A percentile compares a stretch with the other conserved stretches of the same genome.
phyloP scores from a whole-genome alignment of 75 land plant species.

The Picea glauca region DNA sequence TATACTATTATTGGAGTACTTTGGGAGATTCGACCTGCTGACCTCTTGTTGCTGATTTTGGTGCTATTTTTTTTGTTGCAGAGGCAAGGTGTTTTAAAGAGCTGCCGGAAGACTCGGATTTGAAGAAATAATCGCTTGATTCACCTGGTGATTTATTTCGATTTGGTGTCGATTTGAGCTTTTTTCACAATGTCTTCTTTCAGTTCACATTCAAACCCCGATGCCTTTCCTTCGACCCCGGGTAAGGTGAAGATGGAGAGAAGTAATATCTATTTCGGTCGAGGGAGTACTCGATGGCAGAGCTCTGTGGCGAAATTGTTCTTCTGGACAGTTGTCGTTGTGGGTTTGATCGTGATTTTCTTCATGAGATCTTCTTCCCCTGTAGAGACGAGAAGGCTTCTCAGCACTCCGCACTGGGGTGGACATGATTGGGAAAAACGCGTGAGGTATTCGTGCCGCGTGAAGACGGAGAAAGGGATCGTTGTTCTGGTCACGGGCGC shows the following conservation, averaged over 20 bases:
- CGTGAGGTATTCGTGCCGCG: constrained; percentile 35
- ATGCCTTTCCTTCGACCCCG: constrained; percentile 36
- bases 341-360: constrained; percentile 36
- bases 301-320: constrained; percentile 38
- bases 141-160: too few relatives aligned
- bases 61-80: too few relatives aligned
- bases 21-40: too few relatives aligned
- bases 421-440: constrained; percentile 24
- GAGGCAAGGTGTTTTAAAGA: too few relatives aligned
- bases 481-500: constrained; percentile 74
- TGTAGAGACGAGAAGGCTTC: constrained; percentile 11
- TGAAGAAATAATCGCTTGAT: too few relatives aligned
- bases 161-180: too few relatives aligned
- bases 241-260: constrained; percentile 46
- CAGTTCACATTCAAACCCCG: constrained; percentile 10
- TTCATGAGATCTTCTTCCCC: constrained; percentile 31
- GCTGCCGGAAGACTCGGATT: too few relatives aligned
- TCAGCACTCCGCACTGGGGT: constrained; percentile 8
- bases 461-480: constrained; percentile 24
- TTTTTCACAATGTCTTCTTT: too few relatives aligned
- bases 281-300: constrained; percentile 22
- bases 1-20: too few relatives aligned
- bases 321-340: constrained; percentile 47
- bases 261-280: constrained; percentile 19
- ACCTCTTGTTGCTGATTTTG: too few relatives aligned